These are phyloP conservation scores for Mycena filopes DNA, from an alignment of 768 basidiomycete species.

Conservation along the genomic window DNA sequence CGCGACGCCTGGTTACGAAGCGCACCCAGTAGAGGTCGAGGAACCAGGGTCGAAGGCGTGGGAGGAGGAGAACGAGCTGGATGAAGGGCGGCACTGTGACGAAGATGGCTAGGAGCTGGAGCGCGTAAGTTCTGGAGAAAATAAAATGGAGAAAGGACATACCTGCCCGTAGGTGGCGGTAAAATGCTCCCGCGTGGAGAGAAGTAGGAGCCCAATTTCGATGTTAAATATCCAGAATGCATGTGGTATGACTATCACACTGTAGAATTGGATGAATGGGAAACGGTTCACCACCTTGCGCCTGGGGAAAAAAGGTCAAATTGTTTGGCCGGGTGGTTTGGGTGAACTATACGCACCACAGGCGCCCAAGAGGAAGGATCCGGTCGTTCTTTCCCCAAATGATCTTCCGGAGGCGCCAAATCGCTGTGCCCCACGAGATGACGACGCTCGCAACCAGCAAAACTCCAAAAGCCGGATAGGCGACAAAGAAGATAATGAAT, in stretches of 20 bases:
- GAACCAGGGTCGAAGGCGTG: constrained; percentile 27
- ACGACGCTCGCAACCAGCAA: background rate
- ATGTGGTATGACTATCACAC: constrained; percentile 21
- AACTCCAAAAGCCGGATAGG: constrained; percentile 2
- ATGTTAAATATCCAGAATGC: constrained; percentile 30
- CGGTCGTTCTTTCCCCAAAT: constrained; percentile 29
- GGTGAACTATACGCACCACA: constrained; percentile 31
- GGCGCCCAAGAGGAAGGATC: constrained; percentile 18
- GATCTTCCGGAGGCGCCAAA: constrained; percentile 25
- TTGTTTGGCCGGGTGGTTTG: too few relatives aligned
- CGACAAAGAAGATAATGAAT: constrained; percentile 27
- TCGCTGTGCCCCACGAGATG: constrained; percentile 20
- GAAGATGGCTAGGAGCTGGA: constrained; percentile 33
- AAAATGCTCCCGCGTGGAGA: constrained; percentile 22
- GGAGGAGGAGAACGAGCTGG: constrained; percentile 23
- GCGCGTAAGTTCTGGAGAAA: background rate
- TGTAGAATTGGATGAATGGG: constrained; percentile 32
- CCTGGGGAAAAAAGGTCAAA: too few relatives aligned
- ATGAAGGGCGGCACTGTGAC: constrained; percentile 31
- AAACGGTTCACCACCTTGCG: constrained; percentile 27
- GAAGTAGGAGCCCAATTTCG: constrained; percentile 11
- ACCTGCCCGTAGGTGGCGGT: constrained; percentile 30
- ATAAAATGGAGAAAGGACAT: background rate
- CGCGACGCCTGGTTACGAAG: constrained; percentile 7
- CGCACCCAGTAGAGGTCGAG: constrained; percentile 33